Conservation (phyloP, 164 flowering plant species). For the Berberis thunbergii region DNA sequence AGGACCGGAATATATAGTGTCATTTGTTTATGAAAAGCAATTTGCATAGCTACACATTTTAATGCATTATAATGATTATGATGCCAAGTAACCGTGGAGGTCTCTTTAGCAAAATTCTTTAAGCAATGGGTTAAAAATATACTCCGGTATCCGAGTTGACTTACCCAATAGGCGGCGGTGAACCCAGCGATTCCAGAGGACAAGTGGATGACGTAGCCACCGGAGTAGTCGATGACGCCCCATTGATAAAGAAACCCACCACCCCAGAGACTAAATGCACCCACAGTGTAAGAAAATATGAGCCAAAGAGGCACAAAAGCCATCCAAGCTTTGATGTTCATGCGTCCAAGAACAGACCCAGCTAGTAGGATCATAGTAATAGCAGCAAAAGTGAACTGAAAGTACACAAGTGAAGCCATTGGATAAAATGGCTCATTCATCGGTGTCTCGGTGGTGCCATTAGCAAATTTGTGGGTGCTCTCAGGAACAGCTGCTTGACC, state of each 20-base stretch:
- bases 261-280: constrained; percentile 62
- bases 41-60: no score
- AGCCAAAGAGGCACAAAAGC: constrained; percentile 41
- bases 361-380: constrained; percentile 9
- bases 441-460: constrained; percentile 2
- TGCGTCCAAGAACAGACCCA: constrained; percentile 12
- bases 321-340: constrained; percentile 18
- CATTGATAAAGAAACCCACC: constrained; percentile 61
- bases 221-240: constrained; percentile 66
- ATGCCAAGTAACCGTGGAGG: no score
- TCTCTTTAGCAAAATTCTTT: background rate
- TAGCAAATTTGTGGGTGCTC: background rate
- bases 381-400: constrained; percentile 14
- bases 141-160: background rate
- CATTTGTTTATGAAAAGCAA: no score
- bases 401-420: constrained; percentile 14
- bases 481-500: constrained; percentile 3
- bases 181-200: constrained; percentile 55
- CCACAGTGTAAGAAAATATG: constrained; percentile 50
- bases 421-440: constrained; percentile 9
- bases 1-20: no score
- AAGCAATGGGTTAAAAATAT: background rate
- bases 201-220: constrained; percentile 63
- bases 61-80: no score
- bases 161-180: constrained; percentile 73